Evolutionary conservation across 2,329 filamentous ascomycete genomes (phyloP), one percentile per base, ranked within the genome.

Genomic region (Diaporthe ilicicola): DNA sequence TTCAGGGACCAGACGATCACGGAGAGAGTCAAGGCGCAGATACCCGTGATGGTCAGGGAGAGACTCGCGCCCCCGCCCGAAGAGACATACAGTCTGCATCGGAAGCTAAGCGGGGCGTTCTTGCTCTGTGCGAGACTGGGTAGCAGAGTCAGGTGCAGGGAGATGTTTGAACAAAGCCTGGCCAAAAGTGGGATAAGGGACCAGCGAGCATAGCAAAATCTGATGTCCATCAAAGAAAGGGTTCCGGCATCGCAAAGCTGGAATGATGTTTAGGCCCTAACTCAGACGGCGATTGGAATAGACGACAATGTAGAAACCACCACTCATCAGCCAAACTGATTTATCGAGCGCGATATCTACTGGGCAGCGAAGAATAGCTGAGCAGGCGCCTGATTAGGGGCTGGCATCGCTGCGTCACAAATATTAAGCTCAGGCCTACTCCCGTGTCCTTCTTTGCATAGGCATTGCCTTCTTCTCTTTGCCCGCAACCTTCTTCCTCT

Each of bases 1-100:
- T 99, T 99, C 81, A 85, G 89, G 72, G 90, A 95, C 77, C 96
- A 99, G 85, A 99, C 95, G 1, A 98, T 99, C 75, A 99, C 96
- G 1, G 95, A 98, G 78, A 88, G 97, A 54, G 95, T 99, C 70
- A 91, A 95, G 77, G 88, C 86, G 4, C 87, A 97, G 67, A 98
- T 99, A 75, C 96, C 96, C 19, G 85, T 97, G 67, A 99, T 99
- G 96, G 87, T 99, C 56, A 89, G 90, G 70, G 96, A 99, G 84
- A 85, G 96, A 44, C 83, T 99, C 24, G 90, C 94, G 19, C 95
- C 96, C 29, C 96, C 97, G 29, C 96, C 96, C 0, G 97, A 99
- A 83, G 96, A 99, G 86, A 99, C 96, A 66, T 99, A 99, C 79
- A 95, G 92, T 79, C 82, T 99, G 77, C 96, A 99, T 82, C 89